Evolutionary conservation across 176 grass and related monocot species (phyloP).

Genomic region (Carex pumila): DNA sequence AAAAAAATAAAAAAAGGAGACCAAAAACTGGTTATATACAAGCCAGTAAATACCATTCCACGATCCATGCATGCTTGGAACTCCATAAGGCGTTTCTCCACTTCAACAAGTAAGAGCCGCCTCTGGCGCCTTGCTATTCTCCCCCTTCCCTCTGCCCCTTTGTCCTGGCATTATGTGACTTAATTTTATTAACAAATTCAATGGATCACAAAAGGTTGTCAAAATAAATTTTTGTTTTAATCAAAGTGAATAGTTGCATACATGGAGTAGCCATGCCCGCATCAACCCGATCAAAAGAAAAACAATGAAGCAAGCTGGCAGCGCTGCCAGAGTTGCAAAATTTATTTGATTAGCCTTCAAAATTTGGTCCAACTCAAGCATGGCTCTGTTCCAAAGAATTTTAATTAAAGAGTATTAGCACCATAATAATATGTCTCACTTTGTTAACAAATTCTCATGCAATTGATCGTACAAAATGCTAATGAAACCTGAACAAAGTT

Average conservation of each 20-base stretch:
- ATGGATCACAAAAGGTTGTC: not conserved
- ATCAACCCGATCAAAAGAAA: slow-evolving; percentile 59
- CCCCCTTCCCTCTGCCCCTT: slow-evolving; percentile 84
- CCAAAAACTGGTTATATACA: not conserved
- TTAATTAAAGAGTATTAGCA: not conserved
- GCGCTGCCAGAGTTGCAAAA: slow-evolving; percentile 90
- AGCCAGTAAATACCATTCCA: slow-evolving; percentile 56
- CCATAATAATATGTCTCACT: not conserved
- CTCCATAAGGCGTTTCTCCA: slow-evolving; percentile 78
- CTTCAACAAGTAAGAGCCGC: slow-evolving; percentile 72
- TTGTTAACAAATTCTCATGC: not conserved
- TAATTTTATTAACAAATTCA: slow-evolving; percentile 23
- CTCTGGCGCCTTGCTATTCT: slow-evolving; percentile 76
- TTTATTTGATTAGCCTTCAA: slow-evolving; percentile 95
- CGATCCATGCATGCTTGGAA: slow-evolving; percentile 54
- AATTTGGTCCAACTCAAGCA: slow-evolving; percentile 98
- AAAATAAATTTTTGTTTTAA: not conserved
- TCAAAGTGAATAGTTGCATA: slow-evolving; percentile 33
- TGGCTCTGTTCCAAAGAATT: slow-evolving; percentile 45
- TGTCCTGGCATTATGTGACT: slow-evolving; percentile 46
- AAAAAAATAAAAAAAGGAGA: not conserved
- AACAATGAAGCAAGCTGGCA: slow-evolving; percentile 79
- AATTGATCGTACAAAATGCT: not conserved
- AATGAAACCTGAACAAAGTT: not conserved
- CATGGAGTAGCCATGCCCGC: slow-evolving; percentile 68